Conservation (phyloP, 2,329 filamentous ascomycete species). For the Monilinia fructicola region DNA sequence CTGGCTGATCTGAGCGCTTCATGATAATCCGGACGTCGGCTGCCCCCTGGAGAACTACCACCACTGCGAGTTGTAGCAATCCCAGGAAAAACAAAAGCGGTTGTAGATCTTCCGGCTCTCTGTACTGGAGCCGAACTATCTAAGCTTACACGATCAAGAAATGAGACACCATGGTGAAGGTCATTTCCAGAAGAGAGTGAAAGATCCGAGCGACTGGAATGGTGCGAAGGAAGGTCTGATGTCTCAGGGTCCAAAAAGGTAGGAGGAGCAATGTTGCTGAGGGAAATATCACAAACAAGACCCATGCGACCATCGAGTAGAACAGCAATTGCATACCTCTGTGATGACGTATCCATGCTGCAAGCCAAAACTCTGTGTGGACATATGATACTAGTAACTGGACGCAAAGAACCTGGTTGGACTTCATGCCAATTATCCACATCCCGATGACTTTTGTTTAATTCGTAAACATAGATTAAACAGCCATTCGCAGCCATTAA, state of each 20-base stretch:
- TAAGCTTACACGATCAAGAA: constrained; percentile 33
- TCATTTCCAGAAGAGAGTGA: not conserved
- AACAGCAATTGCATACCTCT: constrained; percentile 56
- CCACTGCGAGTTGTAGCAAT: constrained; percentile 29
- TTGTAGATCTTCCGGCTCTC: constrained; percentile 19
- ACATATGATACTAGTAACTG: constrained; percentile 55
- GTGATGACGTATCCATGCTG: constrained; percentile 61
- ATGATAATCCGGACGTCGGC: constrained; percentile 28
- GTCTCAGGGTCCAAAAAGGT: not conserved
- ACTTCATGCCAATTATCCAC: constrained; percentile 5
- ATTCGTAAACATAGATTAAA: constrained; percentile 56
- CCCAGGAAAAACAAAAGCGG: constrained; percentile 33
- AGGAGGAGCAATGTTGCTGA: constrained; percentile 19
- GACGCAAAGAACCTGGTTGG: constrained; percentile 42
- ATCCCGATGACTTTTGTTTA: constrained; percentile 32
- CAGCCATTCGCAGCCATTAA: constrained; percentile 55
- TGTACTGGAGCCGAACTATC: constrained; percentile 31
- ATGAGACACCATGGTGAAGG: constrained; percentile 25
- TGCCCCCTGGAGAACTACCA: constrained; percentile 23
- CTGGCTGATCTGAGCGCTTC: constrained; percentile 24
- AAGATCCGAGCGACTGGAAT: not conserved
- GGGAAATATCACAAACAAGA: constrained; percentile 56
- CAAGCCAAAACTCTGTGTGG: constrained; percentile 57
- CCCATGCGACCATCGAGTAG: constrained; percentile 60
- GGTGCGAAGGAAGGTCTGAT: not conserved